A percentile compares a stretch with the other conserved stretches of the same genome.
phyloP scores from a whole-genome alignment of 148 eudicot genomes.

The Persicaria tinctoria region DNA sequence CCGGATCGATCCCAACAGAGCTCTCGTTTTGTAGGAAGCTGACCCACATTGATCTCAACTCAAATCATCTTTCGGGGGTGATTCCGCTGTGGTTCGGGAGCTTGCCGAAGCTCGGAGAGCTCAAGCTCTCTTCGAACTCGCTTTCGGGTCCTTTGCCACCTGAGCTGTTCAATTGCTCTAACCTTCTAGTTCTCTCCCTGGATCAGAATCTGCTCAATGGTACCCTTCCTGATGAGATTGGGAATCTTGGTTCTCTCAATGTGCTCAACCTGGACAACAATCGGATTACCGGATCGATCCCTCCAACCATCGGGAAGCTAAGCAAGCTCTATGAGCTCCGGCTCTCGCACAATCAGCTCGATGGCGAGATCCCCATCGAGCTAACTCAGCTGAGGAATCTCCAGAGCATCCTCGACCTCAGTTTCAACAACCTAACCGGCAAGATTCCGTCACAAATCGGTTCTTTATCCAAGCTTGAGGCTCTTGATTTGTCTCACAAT shows the following conservation, averaged over 20 bases:
- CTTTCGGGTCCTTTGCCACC: constrained; percentile 59
- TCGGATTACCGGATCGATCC: constrained; percentile 59
- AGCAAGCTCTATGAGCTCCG: constrained; percentile 73
- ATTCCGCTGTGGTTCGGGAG: constrained; percentile 81
- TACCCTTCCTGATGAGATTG: constrained; percentile 52
- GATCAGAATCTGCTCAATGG: constrained; percentile 52
- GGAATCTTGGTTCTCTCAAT: constrained; percentile 67
- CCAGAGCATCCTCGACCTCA: constrained; percentile 71
- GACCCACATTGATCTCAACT: constrained; percentile 72
- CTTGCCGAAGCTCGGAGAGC: constrained; percentile 69
- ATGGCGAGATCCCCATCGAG: constrained; percentile 66
- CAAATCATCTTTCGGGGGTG: constrained; percentile 57
- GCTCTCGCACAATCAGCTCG: constrained; percentile 58
- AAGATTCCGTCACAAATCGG: constrained; percentile 59
- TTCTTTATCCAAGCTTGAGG: constrained; percentile 61
- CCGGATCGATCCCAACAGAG: constrained; percentile 58
- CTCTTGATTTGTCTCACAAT: constrained; percentile 80
- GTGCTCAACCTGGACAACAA: constrained; percentile 62
- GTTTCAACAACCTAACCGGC: constrained; percentile 71
- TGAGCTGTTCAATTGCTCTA: constrained; percentile 69
- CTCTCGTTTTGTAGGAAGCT: constrained; percentile 61
- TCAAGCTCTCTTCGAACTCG: constrained; percentile 75
- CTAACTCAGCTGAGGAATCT: constrained; percentile 65
- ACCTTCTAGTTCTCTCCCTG: constrained; percentile 67
- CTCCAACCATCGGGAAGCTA: constrained; percentile 52